Evolutionary conservation across 768 basidiomycete species (phyloP).

Genomic region (Macrolepiota dolichaula): DNA sequence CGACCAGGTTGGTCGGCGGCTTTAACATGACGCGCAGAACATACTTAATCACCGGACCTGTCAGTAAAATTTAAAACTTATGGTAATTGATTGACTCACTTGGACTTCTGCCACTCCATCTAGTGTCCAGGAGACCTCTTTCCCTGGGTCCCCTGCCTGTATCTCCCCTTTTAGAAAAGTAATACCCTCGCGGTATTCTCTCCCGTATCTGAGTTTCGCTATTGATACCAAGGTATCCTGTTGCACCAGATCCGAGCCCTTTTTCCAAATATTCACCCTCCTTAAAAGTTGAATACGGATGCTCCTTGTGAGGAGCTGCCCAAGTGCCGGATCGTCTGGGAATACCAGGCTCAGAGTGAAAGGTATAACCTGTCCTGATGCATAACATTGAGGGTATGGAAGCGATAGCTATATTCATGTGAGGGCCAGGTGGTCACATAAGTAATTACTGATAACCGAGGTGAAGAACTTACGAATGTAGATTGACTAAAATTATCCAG

Average conservation of each 20-base stretch:
- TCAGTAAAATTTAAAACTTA: not conserved
- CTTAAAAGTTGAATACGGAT: conserved; percentile 34
- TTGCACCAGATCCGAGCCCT: conserved; percentile 20
- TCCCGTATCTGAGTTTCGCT: conserved; percentile 20
- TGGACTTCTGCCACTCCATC: conserved; percentile 25
- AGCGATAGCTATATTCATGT: conserved; percentile 29
- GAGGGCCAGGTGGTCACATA: not conserved
- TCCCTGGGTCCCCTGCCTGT: conserved; percentile 32
- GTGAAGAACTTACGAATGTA: conserved; percentile 23
- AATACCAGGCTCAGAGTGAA: conserved; percentile 34
- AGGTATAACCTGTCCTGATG: conserved; percentile 39
- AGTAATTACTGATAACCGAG: not conserved
- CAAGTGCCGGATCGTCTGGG: conserved; percentile 32
- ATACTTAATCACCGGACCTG: conserved; percentile 26
- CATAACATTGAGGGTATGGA: conserved; percentile 30
- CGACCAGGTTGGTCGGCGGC: conserved; percentile 25
- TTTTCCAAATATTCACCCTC: conserved; percentile 27
- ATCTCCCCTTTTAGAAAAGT: conserved; percentile 29
- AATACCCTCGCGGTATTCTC: conserved; percentile 33
- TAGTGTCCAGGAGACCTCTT: conserved; percentile 34
- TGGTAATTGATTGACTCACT: conserved; percentile 16
- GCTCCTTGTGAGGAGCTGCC: conserved; percentile 28
- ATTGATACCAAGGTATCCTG: conserved; percentile 24
- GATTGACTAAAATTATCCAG: conserved; percentile 16
- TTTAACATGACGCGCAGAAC: conserved; percentile 30